phyloP scores from a whole-genome alignment of 2,329 filamentous ascomycete genomes.

The Zymoseptoria brevis region DNA sequence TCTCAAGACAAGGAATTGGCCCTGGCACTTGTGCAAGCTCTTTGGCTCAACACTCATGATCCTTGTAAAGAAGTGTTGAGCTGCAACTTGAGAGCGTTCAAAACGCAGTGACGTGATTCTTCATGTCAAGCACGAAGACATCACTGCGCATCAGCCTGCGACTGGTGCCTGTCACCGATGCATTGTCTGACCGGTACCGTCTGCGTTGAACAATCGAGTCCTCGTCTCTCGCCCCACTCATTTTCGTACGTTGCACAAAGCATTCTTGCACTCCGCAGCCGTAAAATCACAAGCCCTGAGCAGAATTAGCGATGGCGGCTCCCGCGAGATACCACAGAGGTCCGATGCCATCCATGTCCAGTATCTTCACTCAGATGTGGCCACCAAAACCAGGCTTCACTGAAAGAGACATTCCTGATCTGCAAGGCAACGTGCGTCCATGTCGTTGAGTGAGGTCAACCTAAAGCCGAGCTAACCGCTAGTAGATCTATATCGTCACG shows the following conservation, averaged over 20 bases:
- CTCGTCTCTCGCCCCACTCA: background rate
- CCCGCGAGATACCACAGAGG: background rate
- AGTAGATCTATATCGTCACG: slow-evolving; percentile 17
- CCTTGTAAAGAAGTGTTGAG: no score
- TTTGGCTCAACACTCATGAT: no score
- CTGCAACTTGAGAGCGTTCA: no score
- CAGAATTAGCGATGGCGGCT: background rate
- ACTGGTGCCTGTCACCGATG: background rate
- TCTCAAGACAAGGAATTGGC: no score
- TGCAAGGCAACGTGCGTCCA: background rate
- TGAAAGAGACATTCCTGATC: background rate
- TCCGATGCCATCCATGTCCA: background rate
- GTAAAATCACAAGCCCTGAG: background rate
- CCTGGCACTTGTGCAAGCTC: no score
- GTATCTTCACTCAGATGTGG: background rate
- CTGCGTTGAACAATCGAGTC: background rate
- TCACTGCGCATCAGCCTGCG: no score
- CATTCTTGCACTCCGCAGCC: background rate
- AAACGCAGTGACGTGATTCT: background rate
- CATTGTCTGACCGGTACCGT: background rate
- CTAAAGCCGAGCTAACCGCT: background rate
- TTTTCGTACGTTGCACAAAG: background rate
- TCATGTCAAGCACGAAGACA: no score
- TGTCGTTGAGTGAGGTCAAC: background rate
- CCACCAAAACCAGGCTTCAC: background rate